These are phyloP conservation scores for Pseudogymnoascus sp. DNA, from an alignment of 2,329 filamentous ascomycete genomes.

Conservation along the genomic window DNA sequence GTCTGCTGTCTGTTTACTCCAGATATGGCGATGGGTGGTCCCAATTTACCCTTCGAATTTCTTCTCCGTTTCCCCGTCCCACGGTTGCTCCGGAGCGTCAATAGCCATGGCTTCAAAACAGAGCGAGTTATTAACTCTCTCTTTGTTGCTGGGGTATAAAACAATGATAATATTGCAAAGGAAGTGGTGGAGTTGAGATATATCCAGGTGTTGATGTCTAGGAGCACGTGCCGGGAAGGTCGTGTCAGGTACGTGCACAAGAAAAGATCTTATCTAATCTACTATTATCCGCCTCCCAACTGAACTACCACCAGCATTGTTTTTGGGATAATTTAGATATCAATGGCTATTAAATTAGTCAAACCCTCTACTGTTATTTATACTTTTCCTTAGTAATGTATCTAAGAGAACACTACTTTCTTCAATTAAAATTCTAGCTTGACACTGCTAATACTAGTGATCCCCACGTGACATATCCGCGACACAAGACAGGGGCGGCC, in stretches of 20 bases:
- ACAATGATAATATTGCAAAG: background rate
- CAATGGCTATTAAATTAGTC: background rate
- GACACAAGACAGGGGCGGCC: no score
- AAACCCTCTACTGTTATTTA: background rate
- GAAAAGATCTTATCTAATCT: slow-evolving; percentile 7
- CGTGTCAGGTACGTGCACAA: background rate
- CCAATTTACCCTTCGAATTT: slow-evolving; percentile 55
- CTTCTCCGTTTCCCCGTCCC: slow-evolving; percentile 50
- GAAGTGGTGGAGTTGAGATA: background rate
- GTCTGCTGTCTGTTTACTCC: background rate
- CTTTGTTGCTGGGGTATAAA: background rate
- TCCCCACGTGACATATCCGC: no score
- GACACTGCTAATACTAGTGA: no score
- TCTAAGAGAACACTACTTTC: background rate
- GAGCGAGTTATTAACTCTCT: background rate
- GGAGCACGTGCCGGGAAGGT: background rate
- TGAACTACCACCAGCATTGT: no score
- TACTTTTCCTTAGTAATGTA: background rate
- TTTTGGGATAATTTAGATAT: background rate
- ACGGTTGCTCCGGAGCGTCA: slow-evolving; percentile 30
- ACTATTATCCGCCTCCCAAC: background rate
- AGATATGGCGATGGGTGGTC: background rate
- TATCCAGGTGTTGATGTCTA: background rate
- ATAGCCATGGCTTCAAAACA: background rate
- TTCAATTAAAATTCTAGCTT: background rate